phyloP scores from a whole-genome alignment of 352 stramenopile genomes.

The Phytophthora lateralis region DNA sequence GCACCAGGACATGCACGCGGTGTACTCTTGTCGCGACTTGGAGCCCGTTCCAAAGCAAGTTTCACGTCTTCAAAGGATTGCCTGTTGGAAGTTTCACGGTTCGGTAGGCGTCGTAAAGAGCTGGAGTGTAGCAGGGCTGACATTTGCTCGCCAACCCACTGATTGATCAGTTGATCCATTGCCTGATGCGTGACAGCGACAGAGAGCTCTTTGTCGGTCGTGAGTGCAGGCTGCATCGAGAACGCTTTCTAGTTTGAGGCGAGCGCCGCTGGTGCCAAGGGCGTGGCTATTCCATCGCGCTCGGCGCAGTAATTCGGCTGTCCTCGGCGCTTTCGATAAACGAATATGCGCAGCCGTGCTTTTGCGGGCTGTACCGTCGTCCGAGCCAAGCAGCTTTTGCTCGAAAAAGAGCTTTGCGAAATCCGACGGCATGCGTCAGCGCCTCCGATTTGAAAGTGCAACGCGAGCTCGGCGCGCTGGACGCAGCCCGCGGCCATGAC shows the following conservation, averaged over 20 bases:
- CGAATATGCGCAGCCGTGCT: conserved; percentile 17
- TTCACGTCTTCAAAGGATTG: neutral
- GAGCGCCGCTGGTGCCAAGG: conserved; percentile 10
- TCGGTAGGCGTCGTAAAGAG: neutral
- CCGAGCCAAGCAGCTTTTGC: conserved; percentile 10
- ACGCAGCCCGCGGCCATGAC: conserved; percentile 14
- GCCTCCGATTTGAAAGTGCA: conserved; percentile 29
- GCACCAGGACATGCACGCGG: neutral
- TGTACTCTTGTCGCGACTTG: neutral
- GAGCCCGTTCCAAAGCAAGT: neutral
- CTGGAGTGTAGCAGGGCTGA: too few species aligned
- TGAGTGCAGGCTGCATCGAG: conserved; percentile 1
- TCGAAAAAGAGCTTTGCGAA: conserved; percentile 32
- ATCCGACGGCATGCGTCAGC: conserved; percentile 26
- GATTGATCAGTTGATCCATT: neutral
- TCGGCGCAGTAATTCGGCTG: conserved; percentile 26
- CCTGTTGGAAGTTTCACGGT: neutral
- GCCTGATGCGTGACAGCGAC: neutral
- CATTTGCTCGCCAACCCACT: neutral
- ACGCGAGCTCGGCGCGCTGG: conserved; percentile 18
- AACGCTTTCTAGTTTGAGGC: conserved; percentile 9
- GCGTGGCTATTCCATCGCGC: conserved; percentile 15
- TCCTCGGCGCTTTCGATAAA: conserved; percentile 30
- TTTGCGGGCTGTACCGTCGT: conserved; percentile 33
- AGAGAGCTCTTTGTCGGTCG: neutral